These are phyloP conservation scores for Fusarium sp. DNA, from an alignment of 2,329 filamentous ascomycete genomes.

Conservation along the genomic window DNA sequence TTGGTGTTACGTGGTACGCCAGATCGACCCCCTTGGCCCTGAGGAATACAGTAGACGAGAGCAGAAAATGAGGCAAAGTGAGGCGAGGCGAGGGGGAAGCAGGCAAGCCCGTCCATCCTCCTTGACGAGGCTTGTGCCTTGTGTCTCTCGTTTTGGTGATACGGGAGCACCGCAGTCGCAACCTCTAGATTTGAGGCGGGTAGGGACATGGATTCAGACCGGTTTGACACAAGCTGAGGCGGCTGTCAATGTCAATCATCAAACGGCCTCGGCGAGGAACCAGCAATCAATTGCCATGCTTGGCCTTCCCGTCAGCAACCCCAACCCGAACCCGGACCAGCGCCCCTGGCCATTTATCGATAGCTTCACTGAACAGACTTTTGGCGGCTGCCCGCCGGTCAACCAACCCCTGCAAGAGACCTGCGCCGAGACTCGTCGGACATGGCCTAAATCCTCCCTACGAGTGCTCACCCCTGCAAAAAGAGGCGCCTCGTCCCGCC, in stretches of 20 bases:
- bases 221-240: conserved; percentile 25
- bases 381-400: not conserved
- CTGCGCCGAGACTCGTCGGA: conserved; percentile 14
- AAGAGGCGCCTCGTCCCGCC: conserved; percentile 24
- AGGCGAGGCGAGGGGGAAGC: conserved; percentile 1
- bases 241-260: conserved; percentile 19
- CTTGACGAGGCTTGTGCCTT: conserved; percentile 21
- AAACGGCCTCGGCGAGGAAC: conserved; percentile 1
- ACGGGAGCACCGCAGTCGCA: conserved; percentile 10
- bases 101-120: not conserved
- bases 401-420: not conserved
- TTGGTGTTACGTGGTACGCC: conserved; percentile 19
- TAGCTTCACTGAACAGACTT: conserved; percentile 7
- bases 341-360: not conserved
- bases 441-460: conserved; percentile 1
- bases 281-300: not conserved
- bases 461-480: not conserved
- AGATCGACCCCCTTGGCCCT: conserved; percentile 25
- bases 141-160: not conserved
- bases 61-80: conserved; percentile 5
- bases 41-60: not conserved
- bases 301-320: too few species aligned
- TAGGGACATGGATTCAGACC: conserved; percentile 22
- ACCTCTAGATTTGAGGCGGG: conserved; percentile 15
- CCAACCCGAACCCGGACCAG: too few species aligned